Evolutionary conservation across 805 yeast genomes (phyloP).

Genomic region (Phaffomyces opuntiae): DNA sequence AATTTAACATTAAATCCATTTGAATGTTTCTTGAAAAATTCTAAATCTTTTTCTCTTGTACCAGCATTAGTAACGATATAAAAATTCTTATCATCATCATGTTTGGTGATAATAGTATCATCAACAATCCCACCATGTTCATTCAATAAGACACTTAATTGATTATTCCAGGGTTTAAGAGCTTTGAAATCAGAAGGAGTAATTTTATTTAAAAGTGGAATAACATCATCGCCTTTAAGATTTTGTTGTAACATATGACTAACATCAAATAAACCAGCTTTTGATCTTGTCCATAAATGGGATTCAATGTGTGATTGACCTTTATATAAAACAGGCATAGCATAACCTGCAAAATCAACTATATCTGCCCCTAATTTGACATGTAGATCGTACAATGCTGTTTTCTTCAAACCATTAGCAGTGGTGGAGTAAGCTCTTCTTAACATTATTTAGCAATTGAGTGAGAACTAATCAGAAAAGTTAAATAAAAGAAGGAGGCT

Average conservation of each 20-base stretch:
- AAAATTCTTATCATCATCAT: slow-evolving; percentile 49
- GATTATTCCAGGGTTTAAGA: slow-evolving; percentile 52
- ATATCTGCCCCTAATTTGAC: slow-evolving; percentile 74
- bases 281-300: slow-evolving; percentile 85
- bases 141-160: slow-evolving; percentile 71
- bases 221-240: slow-evolving; percentile 61
- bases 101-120: slow-evolving; percentile 86
- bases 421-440: slow-evolving; percentile 23
- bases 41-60: slow-evolving; percentile 74
- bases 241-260: slow-evolving; percentile 96
- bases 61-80: slow-evolving; percentile 97
- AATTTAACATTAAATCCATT: slow-evolving; percentile 27
- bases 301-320: slow-evolving; percentile 87
- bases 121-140: slow-evolving; percentile 84
- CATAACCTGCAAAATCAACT: slow-evolving; percentile 95
- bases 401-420: slow-evolving; percentile 29
- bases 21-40: slow-evolving; percentile 52
- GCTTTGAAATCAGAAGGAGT: slow-evolving; percentile 81
- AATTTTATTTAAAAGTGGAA: slow-evolving; percentile 61
- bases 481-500: not conserved
- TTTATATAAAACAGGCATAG: slow-evolving; percentile 87
- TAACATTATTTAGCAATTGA: slow-evolving; percentile 3
- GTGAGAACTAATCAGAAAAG: not conserved
- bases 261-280: slow-evolving; percentile 92
- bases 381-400: slow-evolving; percentile 82